These are phyloP conservation scores for Mortierella antarctica DNA, from an alignment of 192 early-diverging fungal species.

Conservation along the genomic window DNA sequence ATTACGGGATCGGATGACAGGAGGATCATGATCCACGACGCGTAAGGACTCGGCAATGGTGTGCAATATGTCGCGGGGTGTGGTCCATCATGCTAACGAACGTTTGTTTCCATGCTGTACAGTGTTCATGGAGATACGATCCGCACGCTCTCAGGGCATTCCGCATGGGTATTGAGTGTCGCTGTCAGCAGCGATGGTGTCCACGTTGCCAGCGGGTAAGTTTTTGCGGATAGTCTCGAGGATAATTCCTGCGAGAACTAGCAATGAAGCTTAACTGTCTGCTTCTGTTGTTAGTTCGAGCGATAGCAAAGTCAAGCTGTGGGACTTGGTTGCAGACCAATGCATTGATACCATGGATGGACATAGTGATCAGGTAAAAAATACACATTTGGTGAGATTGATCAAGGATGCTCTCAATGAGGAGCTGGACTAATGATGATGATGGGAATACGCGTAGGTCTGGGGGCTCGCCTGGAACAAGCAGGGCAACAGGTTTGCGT, in stretches of 20 bases:
- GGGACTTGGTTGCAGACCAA: conserved; percentile 79
- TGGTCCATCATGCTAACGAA: background rate
- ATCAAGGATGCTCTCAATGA: background rate
- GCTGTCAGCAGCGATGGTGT: conserved; percentile 70
- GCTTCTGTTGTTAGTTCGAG: conserved; percentile 55
- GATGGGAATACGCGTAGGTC: conserved; percentile 56
- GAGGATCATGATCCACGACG: conserved; percentile 65
- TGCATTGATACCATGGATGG: conserved; percentile 82
- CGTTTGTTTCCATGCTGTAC: conserved; percentile 59
- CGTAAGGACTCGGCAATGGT: conserved; percentile 16
- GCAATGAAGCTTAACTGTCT: background rate
- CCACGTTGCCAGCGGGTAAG: conserved; percentile 71
- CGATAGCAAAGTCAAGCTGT: conserved; percentile 86
- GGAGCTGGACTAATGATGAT: conserved; percentile 8
- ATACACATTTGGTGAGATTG: background rate
- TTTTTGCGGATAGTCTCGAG: background rate
- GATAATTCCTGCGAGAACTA: too few relatives aligned
- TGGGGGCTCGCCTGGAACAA: conserved; percentile 88
- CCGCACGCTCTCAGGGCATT: conserved; percentile 79
- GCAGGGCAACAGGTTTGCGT: conserved; percentile 76
- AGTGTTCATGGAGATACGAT: conserved; percentile 82
- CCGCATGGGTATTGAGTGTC: conserved; percentile 83
- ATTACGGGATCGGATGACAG: conserved; percentile 88
- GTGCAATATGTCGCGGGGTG: background rate
- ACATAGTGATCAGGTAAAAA: conserved; percentile 77